Conservation (phyloP, 2,329 filamentous ascomycete genomes). For the Emergomyces africanus region DNA sequence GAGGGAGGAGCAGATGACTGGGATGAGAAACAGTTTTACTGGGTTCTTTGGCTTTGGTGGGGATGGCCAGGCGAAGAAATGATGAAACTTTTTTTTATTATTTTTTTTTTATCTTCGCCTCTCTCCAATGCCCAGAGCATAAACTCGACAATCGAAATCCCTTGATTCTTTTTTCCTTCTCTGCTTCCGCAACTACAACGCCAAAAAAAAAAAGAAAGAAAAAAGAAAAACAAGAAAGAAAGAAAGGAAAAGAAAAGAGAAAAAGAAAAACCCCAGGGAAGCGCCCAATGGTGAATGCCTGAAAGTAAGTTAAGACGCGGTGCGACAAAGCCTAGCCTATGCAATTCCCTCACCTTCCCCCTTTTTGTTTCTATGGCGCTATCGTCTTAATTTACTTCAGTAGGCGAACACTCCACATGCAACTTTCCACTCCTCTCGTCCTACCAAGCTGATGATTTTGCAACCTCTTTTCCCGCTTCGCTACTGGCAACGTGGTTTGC, state of each 20-base stretch:
- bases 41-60: conserved; percentile 37
- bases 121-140: neutral
- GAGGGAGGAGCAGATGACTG: conserved; percentile 82
- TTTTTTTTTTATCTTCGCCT: neutral
- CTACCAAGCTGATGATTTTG: neutral
- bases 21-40: conserved; percentile 70
- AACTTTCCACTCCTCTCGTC: neutral
- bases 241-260: too few relatives aligned
- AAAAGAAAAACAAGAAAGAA: too few relatives aligned
- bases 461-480: neutral
- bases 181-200: neutral
- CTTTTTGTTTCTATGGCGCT: neutral
- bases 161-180: neutral
- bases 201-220: too few relatives aligned
- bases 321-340: too few relatives aligned
- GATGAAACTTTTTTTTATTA: too few relatives aligned
- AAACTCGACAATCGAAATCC: neutral
- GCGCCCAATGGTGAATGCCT: neutral
- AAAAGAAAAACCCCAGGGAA: neutral
- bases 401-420: neutral
- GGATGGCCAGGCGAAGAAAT: conserved; percentile 1
- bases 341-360: neutral
- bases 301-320: neutral
- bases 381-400: neutral
- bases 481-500: neutral